Evolutionary conservation across 495 filamentous ascomycete species (phyloP).

Genomic region (Aspergillus sclerotioniger): DNA sequence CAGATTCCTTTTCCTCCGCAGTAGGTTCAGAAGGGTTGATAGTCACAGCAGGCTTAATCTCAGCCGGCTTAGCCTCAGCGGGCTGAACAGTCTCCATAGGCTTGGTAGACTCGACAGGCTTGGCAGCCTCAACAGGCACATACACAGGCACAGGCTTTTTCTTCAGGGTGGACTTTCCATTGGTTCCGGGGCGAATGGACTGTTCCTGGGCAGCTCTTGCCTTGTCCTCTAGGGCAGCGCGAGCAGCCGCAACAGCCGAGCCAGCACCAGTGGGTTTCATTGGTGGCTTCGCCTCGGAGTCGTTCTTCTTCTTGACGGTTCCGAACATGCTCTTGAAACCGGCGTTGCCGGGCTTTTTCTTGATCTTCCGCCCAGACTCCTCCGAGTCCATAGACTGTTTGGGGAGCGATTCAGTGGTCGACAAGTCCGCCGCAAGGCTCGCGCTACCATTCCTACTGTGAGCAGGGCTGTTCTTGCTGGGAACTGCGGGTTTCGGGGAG

Average conservation of each 20-base stretch:
- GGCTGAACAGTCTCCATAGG: conserved; percentile 5
- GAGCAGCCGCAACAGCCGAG: conserved; percentile 49
- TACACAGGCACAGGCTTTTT: conserved; percentile 37
- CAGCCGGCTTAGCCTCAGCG: conserved; percentile 12
- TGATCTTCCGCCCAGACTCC: conserved; percentile 38
- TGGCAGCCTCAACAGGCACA: conserved; percentile 21
- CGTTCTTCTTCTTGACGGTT: conserved; percentile 41
- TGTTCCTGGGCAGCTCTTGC: conserved; percentile 39
- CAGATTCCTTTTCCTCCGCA: conserved; percentile 17
- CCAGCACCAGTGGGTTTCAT: conserved; percentile 33
- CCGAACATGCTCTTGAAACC: conserved; percentile 51
- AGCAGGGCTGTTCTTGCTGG: conserved; percentile 9
- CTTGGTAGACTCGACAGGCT: conserved; percentile 19
- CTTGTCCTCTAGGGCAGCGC: conserved; percentile 48
- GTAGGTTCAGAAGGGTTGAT: neutral
- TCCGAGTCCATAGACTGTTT: conserved; percentile 32
- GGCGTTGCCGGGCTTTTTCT: conserved; percentile 47
- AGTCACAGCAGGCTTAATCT: conserved; percentile 13
- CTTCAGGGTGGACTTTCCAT: conserved; percentile 27
- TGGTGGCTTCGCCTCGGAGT: conserved; percentile 24
- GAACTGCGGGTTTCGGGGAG: conserved; percentile 8
- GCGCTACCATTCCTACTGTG: conserved; percentile 15
- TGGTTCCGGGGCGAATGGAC: conserved; percentile 21
- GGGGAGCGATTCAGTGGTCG: conserved; percentile 24
- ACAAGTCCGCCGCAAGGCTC: conserved; percentile 23